Base-by-base conservation (phyloP, 768 basidiomycete species). In the Rhodotorula sphaerocarpa region DNA sequence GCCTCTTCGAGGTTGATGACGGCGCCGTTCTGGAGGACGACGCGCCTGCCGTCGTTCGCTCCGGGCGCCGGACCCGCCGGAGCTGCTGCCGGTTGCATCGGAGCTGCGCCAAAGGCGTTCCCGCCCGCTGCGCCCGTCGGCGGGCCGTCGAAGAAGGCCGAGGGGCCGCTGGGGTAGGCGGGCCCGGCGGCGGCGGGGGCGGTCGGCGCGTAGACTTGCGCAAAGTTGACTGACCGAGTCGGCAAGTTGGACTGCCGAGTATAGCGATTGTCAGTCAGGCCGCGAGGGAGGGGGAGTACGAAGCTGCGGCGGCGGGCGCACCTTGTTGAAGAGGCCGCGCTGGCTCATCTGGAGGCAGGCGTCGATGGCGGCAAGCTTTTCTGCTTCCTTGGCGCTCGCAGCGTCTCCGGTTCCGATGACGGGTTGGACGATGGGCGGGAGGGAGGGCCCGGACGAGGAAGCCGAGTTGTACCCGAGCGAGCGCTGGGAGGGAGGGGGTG, bases 331-430 rank as follows among this genome's bases (percentile, higher is more conserved):
- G 50, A 88, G 71, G 31, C 83, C 84, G 27, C 78, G 72, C 23
- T 76, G 75, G 45, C 84, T 80, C 25, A 92, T 73, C 70, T 91
- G 87, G 72, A 86, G 82, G 39, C 86, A 74, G 11, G 84, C 85
- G 47, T 84, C 84, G 30, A 90, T 75, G 2, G 85, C 84, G 10
- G 88, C 87, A n/a, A 90, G 77, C 73, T 80, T 80, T 68, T 86
- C 82, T 1, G 90, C 84, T 27, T 84, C 80, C 68, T 83, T 84
- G 74, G 79, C 83, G 20, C 75, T 78, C 7, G 73, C 16, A 50
- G 79, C 76, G 74, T 88, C 85, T 11, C 87, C 88, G 5, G 84
- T 74, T 12, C 82, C 88, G 57, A 80, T 70, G 39, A 88, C 73
- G 31, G 70, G 72, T 11, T 67, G 39, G 43, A 55, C 12, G n/a